These are phyloP conservation scores for Isatis tinctoria DNA, from an alignment of 345 rosid genomes.

Conservation along the genomic window DNA sequence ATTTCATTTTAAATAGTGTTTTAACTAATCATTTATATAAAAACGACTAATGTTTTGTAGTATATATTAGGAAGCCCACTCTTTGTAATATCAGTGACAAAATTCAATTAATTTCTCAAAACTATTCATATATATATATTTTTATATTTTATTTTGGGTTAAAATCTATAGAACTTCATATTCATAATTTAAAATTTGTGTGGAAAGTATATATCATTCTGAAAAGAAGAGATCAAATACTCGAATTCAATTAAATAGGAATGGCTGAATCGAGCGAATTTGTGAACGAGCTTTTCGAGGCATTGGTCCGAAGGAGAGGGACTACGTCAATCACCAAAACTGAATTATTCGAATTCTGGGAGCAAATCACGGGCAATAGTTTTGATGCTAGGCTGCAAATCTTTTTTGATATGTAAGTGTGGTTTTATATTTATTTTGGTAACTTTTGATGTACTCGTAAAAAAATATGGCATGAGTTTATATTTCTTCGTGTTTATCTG, in stretches of 20 bases:
- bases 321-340: slow-evolving; percentile 48
- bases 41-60: background rate
- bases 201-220: too few relatives aligned
- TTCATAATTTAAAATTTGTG: too few relatives aligned
- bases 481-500: background rate
- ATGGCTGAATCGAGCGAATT: slow-evolving; percentile 76
- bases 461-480: background rate
- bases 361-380: slow-evolving; percentile 60
- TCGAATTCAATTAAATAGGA: slow-evolving; percentile 41
- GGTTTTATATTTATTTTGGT: background rate
- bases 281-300: slow-evolving; percentile 56
- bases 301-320: slow-evolving; percentile 62
- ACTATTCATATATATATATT: too few relatives aligned
- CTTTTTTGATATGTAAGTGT: slow-evolving; percentile 74
- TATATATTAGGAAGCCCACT: too few relatives aligned
- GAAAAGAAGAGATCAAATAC: background rate
- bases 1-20: background rate
- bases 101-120: too few relatives aligned
- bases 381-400: slow-evolving; percentile 73
- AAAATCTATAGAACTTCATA: background rate
- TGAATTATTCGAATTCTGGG: slow-evolving; percentile 63
- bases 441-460: background rate
- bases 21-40: background rate
- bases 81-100: too few relatives aligned
- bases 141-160: too few relatives aligned